Evolutionary conservation across 805 yeast species (phyloP).

Genomic region (Wickerhamomyces hampshirensis): DNA sequence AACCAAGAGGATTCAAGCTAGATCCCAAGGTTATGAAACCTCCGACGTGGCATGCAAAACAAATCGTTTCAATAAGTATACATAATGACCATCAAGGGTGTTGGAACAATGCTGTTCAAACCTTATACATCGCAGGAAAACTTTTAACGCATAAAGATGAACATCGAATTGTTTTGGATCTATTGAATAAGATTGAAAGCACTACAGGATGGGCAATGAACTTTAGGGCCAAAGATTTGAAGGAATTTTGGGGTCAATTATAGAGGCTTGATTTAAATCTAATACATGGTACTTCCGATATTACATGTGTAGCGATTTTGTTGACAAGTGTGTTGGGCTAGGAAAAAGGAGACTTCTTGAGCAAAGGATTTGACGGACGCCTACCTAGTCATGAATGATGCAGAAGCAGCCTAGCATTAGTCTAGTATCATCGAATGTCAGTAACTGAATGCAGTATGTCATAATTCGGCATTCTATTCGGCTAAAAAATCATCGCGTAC

Average conservation of each 20-base stretch:
- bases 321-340: too few relatives aligned
- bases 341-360: too few relatives aligned
- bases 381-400: too few relatives aligned
- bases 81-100: slow-evolving; percentile 22
- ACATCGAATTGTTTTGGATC: slow-evolving; percentile 26
- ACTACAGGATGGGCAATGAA: slow-evolving; percentile 31
- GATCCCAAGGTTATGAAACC: slow-evolving; percentile 15
- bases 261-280: too few relatives aligned
- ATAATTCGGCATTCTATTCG: too few relatives aligned
- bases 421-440: too few relatives aligned
- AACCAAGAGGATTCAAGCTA: slow-evolving; percentile 32
- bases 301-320: too few relatives aligned
- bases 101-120: slow-evolving; percentile 22
- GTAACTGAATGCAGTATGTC: too few relatives aligned
- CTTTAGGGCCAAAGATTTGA: slow-evolving; percentile 26
- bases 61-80: slow-evolving; percentile 17
- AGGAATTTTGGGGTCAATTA: slow-evolving; percentile 24
- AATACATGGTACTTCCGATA: too few relatives aligned
- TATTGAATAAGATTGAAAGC: slow-evolving; percentile 24
- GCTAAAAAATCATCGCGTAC: too few relatives aligned
- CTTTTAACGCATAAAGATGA: slow-evolving; percentile 22
- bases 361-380: too few relatives aligned
- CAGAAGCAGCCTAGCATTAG: too few relatives aligned
- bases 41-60: slow-evolving; percentile 24
- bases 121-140: slow-evolving; percentile 21